Percentiles rank a stretch among this genome's conserved stretches.
These are phyloP conservation scores for Suillus luteus DNA, from an alignment of 768 basidiomycete genomes.

Conservation along the genomic window DNA sequence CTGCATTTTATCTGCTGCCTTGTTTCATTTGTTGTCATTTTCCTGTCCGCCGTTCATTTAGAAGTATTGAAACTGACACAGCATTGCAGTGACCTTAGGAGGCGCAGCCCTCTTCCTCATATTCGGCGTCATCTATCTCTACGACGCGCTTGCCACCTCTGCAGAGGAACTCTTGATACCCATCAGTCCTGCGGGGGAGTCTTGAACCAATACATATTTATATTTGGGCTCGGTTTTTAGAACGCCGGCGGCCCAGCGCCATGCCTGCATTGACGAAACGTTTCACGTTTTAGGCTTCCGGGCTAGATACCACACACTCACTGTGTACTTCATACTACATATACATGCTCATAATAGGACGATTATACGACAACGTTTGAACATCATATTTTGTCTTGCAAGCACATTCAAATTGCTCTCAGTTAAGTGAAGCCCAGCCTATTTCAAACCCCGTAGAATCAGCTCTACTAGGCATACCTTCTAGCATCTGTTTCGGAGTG, in stretches of 20 bases:
- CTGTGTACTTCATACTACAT: not conserved
- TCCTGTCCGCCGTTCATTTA: conserved; percentile 50
- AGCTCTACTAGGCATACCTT: conserved; percentile 53
- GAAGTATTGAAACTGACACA: conserved; percentile 2
- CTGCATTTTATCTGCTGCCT: conserved; percentile 57
- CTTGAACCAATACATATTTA: not conserved
- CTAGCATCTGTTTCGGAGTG: not conserved
- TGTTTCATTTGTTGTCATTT: conserved; percentile 73
- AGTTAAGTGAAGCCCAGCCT: conserved; percentile 25
- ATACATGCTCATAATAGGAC: not conserved
- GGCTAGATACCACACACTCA: not conserved
- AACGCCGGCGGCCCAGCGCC: not conserved
- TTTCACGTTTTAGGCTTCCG: not conserved
- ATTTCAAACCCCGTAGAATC: conserved; percentile 91
- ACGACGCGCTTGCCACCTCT: conserved; percentile 50
- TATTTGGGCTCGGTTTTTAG: not conserved
- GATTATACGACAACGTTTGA: not conserved
- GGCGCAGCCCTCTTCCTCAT: conserved; percentile 84
- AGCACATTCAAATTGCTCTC: not conserved
- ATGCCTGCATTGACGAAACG: not conserved
- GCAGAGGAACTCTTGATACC: conserved; percentile 25
- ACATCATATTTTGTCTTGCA: not conserved
- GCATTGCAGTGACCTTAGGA: conserved; percentile 71
- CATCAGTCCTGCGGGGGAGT: not conserved
- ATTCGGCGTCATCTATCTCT: conserved; percentile 80